phyloP scores from a whole-genome alignment of 2,329 filamentous ascomycete species.

The Exophiala oligosperma region DNA sequence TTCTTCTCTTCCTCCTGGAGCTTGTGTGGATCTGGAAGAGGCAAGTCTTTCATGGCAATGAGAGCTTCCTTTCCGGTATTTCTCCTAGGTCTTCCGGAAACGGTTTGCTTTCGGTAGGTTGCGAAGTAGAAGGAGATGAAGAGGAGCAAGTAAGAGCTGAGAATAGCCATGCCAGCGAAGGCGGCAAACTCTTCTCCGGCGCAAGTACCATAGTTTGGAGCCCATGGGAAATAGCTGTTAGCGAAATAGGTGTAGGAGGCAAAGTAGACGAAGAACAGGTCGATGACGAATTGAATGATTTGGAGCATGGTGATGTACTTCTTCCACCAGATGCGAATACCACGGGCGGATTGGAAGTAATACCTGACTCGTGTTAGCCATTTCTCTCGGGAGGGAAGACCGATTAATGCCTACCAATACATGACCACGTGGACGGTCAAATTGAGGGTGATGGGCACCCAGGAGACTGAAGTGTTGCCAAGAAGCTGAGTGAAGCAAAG shows the following conservation, averaged over 20 bases:
- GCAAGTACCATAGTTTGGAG: constrained; percentile 83
- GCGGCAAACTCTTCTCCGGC: constrained; percentile 97
- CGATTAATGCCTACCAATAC: constrained; percentile 76
- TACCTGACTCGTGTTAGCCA: constrained; percentile 77
- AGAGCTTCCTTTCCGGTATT: constrained; percentile 78
- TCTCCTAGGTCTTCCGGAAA: constrained; percentile 44
- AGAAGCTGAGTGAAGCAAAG: constrained; percentile 98
- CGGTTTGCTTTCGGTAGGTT: constrained; percentile 75
- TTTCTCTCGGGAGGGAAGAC: neutral
- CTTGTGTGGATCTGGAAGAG: constrained; percentile 50
- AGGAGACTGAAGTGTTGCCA: constrained; percentile 88
- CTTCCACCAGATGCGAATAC: constrained; percentile 98
- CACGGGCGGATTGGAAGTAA: constrained; percentile 98
- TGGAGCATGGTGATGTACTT: constrained; percentile 98
- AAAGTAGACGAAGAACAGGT: constrained; percentile 97
- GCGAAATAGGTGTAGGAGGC: constrained; percentile 99
- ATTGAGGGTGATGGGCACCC: constrained; percentile 92
- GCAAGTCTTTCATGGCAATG: constrained; percentile 77
- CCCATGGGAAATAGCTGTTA: constrained; percentile 80
- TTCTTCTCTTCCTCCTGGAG: constrained; percentile 22
- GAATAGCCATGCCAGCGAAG: constrained; percentile 84
- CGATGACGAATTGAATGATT: constrained; percentile 95
- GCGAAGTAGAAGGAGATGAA: constrained; percentile 99
- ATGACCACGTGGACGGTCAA: constrained; percentile 94
- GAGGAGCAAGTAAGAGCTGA: constrained; percentile 92